These are phyloP conservation scores for Tolypocladium inflatum DNA, from an alignment of 2,329 filamentous ascomycete species.

Conservation along the genomic window DNA sequence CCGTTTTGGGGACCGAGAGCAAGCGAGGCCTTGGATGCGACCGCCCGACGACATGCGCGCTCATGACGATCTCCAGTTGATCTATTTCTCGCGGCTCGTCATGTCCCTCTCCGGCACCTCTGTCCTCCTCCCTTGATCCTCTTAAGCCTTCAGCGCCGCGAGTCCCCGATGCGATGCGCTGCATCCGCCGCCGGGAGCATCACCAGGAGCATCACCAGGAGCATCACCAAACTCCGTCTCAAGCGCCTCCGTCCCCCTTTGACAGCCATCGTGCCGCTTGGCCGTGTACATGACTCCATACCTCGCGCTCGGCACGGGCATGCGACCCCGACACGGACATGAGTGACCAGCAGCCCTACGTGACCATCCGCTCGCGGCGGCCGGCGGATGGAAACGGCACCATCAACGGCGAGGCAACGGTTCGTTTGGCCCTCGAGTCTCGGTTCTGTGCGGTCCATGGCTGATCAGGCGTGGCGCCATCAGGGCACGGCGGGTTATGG, in stretches of 20 bases:
- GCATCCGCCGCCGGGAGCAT: not conserved
- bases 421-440: constrained; percentile 21
- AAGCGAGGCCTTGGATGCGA: not conserved
- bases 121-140: not conserved
- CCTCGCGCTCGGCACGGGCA: not conserved
- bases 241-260: not conserved
- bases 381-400: constrained; percentile 35
- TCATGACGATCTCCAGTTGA: not conserved
- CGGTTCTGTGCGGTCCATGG: not conserved
- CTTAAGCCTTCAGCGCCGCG: not conserved
- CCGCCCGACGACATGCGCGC: not conserved
- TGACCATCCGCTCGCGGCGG: constrained; percentile 41
- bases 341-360: constrained; percentile 37
- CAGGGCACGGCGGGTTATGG: constrained; percentile 4
- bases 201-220: no score
- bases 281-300: not conserved
- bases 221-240: not conserved
- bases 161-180: not conserved
- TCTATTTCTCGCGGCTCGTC: not conserved
- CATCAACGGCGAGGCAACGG: constrained; percentile 38
- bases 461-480: not conserved
- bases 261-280: not conserved
- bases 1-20: constrained; percentile 12
- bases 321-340: constrained; percentile 14
- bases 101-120: not conserved